Evolutionary conservation across 2,329 filamentous ascomycete genomes (phyloP).

Genomic region (Leptosphaerulina australis): DNA sequence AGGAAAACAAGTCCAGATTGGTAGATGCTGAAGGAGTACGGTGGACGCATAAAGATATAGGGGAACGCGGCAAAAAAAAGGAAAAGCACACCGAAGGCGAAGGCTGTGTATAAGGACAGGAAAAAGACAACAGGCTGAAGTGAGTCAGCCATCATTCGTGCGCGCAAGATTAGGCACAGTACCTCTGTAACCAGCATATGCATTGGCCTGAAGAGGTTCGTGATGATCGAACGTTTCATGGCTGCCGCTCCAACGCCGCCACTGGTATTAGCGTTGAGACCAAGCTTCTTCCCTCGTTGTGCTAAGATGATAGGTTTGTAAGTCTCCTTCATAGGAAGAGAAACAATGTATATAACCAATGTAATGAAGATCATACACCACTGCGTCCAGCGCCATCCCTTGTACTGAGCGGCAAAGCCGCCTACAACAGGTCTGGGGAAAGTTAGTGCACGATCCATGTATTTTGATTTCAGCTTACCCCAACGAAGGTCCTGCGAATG

Average conservation of each 20-base stretch:
- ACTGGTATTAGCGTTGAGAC: slow-evolving; percentile 28
- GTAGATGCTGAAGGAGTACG: slow-evolving; percentile 38
- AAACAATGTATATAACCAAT: slow-evolving; percentile 42
- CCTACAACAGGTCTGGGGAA: slow-evolving; percentile 49
- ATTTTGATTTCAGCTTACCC: slow-evolving; percentile 32
- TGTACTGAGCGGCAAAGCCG: slow-evolving; percentile 55
- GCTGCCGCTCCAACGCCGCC: slow-evolving; percentile 7
- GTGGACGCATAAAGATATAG: slow-evolving; percentile 38
- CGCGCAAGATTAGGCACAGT: neutral
- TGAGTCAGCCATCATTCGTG: neutral
- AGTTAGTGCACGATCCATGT: neutral
- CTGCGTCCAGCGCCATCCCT: slow-evolving; percentile 52
- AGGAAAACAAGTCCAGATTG: slow-evolving; percentile 45
- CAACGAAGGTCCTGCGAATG: slow-evolving; percentile 49
- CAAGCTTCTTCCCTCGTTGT: slow-evolving; percentile 42
- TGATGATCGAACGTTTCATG: slow-evolving; percentile 40
- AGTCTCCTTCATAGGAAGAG: slow-evolving; percentile 60
- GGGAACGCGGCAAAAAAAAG: slow-evolving; percentile 47
- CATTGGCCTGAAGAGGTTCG: slow-evolving; percentile 58
- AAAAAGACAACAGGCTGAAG: slow-evolving; percentile 43
- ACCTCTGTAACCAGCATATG: slow-evolving; percentile 51
- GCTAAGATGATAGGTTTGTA: slow-evolving; percentile 59
- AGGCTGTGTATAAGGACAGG: slow-evolving; percentile 45
- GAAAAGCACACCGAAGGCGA: slow-evolving; percentile 45
- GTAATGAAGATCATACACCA: slow-evolving; percentile 54